Evolutionary conservation across 257 asterid species (phyloP).

Genomic region (Knoxia roxburghii): DNA sequence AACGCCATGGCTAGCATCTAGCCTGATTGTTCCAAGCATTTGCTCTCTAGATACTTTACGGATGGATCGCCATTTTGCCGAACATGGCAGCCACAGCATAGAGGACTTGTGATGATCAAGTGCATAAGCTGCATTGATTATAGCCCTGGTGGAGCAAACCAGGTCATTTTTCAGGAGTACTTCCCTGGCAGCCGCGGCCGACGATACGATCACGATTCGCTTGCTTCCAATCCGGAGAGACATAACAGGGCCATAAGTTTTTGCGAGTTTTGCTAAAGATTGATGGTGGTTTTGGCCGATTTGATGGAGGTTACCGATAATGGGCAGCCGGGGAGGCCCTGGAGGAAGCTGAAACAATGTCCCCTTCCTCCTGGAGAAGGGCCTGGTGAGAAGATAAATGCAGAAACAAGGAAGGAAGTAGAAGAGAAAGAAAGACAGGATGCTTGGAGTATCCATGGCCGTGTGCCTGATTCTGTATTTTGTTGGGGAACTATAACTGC

Average conservation of each 20-base stretch:
- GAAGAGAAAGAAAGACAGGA: neutral
- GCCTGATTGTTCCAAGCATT: constrained; percentile 2
- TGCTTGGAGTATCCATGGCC: too few species aligned
- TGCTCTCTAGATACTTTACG: constrained; percentile 21
- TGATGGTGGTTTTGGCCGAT: constrained; percentile 18
- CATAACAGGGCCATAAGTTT: constrained; percentile 34
- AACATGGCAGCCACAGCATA: constrained; percentile 5
- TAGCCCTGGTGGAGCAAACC: constrained; percentile 6
- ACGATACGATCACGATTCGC: constrained; percentile 20
- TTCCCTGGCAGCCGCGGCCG: constrained; percentile 17
- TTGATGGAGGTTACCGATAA: constrained; percentile 19
- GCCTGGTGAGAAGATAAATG: neutral
- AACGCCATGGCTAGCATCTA: constrained; percentile 17
- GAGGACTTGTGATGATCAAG: constrained; percentile 12
- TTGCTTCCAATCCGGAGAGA: constrained; percentile 24
- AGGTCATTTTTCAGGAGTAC: constrained; percentile 24
- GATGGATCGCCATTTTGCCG: constrained; percentile 18
- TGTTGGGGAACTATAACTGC: too few species aligned
- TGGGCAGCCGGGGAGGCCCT: constrained; percentile 14
- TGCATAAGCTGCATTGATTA: neutral
- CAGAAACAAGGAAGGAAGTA: neutral
- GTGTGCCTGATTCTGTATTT: too few species aligned
- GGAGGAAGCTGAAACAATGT: too few species aligned
- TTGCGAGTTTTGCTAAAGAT: constrained; percentile 15
- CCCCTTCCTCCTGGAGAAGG: constrained; percentile 1